A percentile compares a stretch with the other conserved stretches of the same genome.
Evolutionary conservation across 768 basidiomycete genomes (phyloP).

Genomic region (Xerocomus brunneocitrinus): DNA sequence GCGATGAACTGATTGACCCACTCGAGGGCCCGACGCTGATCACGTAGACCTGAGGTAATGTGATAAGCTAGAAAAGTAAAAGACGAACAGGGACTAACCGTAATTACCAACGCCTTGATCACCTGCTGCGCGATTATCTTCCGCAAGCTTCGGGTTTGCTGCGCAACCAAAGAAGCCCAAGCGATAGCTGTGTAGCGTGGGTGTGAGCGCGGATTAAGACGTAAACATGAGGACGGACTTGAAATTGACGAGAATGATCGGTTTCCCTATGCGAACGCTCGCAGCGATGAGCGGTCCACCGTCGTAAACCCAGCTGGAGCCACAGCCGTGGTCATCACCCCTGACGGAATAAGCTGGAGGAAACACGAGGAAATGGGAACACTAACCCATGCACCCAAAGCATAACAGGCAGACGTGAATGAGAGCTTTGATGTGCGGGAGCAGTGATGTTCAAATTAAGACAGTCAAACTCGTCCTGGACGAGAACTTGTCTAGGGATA

Average conservation of each 20-base stretch:
- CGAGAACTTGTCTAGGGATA: slow-evolving; percentile 49
- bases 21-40: slow-evolving; percentile 60
- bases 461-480: slow-evolving; percentile 75
- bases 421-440: slow-evolving; percentile 50
- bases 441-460: slow-evolving; percentile 78
- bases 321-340: slow-evolving; percentile 67
- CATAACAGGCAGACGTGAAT: slow-evolving; percentile 69
- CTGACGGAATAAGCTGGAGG: slow-evolving; percentile 35
- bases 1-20: slow-evolving; percentile 58
- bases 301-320: slow-evolving; percentile 75
- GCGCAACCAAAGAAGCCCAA: slow-evolving; percentile 75
- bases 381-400: slow-evolving; percentile 82
- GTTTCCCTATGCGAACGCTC: slow-evolving; percentile 57
- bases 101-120: slow-evolving; percentile 77
- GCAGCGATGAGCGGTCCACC: slow-evolving; percentile 67
- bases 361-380: slow-evolving; percentile 5
- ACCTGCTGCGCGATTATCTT: slow-evolving; percentile 61
- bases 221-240: slow-evolving; percentile 50
- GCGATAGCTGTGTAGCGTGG: slow-evolving; percentile 51
- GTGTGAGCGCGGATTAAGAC: slow-evolving; percentile 11
- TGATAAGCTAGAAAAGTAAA: slow-evolving; percentile 2
- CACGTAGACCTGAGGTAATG: slow-evolving; percentile 47
- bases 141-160: slow-evolving; percentile 57
- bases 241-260: slow-evolving; percentile 67
- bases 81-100: slow-evolving; percentile 39